A percentile compares a stretch with the other conserved stretches of the same genome.
These are phyloP conservation scores for Paratinospora sagittata DNA, from an alignment of 164 flowering plant species.

Conservation along the genomic window DNA sequence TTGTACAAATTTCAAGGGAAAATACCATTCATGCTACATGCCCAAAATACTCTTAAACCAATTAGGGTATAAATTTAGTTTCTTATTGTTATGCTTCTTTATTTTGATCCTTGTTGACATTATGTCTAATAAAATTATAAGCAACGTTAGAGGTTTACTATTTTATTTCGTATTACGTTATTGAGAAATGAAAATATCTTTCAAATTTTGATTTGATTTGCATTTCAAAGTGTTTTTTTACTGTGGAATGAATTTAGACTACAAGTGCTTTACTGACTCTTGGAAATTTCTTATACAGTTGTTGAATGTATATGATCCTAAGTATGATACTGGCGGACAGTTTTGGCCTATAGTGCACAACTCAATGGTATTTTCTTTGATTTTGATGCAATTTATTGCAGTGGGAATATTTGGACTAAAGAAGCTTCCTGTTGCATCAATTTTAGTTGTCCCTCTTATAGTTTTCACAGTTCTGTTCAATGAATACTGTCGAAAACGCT, in stretches of 20 bases:
- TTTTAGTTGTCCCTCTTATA: slow-evolving; percentile 63
- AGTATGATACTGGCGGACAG: slow-evolving; percentile 73
- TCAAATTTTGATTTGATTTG: neutral
- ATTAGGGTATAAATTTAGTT: too few species aligned
- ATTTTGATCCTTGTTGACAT: too few species aligned
- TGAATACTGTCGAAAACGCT: slow-evolving; percentile 75
- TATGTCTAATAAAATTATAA: neutral
- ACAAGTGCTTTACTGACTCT: slow-evolving; percentile 2
- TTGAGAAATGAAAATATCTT: neutral
- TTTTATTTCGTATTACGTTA: neutral
- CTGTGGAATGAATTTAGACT: neutral
- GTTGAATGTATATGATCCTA: slow-evolving; percentile 67
- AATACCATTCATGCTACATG: too few species aligned
- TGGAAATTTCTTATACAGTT: slow-evolving; percentile 39
- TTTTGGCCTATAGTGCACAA: slow-evolving; percentile 89
- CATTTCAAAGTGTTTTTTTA: neutral
- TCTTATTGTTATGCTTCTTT: too few species aligned
- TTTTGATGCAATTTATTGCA: slow-evolving; percentile 81
- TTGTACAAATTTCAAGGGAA: too few species aligned
- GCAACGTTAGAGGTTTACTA: neutral
- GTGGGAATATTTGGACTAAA: slow-evolving; percentile 85
- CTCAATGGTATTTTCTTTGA: slow-evolving; percentile 65
- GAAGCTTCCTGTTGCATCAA: slow-evolving; percentile 75
- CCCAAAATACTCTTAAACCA: too few species aligned
- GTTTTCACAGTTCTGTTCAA: slow-evolving; percentile 70